These are phyloP conservation scores for Geosmithia putterillii DNA, from an alignment of 2,329 filamentous ascomycete species.

Conservation along the genomic window DNA sequence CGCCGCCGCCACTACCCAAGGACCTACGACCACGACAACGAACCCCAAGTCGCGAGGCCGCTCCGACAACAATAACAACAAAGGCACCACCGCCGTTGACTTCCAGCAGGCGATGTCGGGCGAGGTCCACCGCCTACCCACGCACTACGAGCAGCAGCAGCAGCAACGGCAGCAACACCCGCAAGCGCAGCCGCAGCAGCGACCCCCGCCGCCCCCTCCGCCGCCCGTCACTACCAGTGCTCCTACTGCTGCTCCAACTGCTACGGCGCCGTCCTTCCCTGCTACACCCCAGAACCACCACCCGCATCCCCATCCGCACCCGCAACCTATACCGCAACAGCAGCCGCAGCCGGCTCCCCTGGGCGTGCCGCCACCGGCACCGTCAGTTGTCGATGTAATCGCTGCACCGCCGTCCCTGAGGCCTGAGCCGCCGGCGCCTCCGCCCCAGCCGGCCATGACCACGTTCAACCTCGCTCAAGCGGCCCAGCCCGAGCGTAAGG, in stretches of 20 bases:
- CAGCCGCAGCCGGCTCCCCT: neutral
- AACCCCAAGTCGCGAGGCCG: conserved; percentile 27
- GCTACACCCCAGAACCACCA: conserved; percentile 18
- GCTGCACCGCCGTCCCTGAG: conserved; percentile 43
- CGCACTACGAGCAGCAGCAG: conserved; percentile 27
- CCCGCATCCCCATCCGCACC: neutral
- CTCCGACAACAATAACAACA: conserved; percentile 8
- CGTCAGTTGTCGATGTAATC: conserved; percentile 37
- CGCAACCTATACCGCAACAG: conserved; percentile 6
- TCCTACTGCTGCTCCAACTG: no score
- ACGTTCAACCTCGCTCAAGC: conserved; percentile 37
- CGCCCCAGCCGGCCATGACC: conserved; percentile 31
- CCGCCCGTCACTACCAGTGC: neutral
- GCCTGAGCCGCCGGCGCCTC: conserved; percentile 34
- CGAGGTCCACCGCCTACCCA: conserved; percentile 26
- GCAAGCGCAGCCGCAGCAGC: neutral
- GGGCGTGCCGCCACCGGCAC: conserved; percentile 13
- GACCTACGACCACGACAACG: conserved; percentile 15
- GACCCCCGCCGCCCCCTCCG: no score
- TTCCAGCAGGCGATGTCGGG: conserved; percentile 21
- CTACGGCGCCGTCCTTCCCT: no score
- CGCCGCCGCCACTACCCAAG: conserved; percentile 21
- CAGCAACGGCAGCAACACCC: conserved; percentile 12
- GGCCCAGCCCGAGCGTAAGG: conserved; percentile 34
- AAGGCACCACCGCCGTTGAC: conserved; percentile 27